Evolutionary conservation across 495 filamentous ascomycete species (phyloP).

Genomic region (Lasiosphaeria ovina): DNA sequence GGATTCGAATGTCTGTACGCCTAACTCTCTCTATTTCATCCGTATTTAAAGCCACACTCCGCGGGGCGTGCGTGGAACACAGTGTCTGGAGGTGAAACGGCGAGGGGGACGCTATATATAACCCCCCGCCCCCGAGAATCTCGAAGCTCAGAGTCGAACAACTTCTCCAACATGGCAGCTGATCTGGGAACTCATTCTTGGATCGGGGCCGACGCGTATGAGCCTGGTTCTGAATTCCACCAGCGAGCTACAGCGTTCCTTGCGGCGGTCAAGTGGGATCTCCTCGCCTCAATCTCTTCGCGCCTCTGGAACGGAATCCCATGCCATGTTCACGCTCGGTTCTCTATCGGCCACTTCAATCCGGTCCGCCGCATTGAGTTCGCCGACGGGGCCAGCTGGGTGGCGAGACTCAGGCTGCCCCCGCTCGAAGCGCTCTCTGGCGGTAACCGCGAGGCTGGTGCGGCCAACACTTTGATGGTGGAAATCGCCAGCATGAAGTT

Average conservation of each 20-base stretch:
- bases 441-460: neutral
- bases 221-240: neutral
- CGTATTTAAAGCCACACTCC: too few relatives aligned
- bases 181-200: too few relatives aligned
- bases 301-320: neutral
- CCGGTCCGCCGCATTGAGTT: conserved; percentile 3
- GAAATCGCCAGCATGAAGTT: neutral
- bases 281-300: conserved; percentile 2
- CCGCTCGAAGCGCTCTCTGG: neutral
- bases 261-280: neutral
- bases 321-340: neutral
- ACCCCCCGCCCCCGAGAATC: too few relatives aligned
- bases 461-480: neutral
- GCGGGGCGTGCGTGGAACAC: too few relatives aligned
- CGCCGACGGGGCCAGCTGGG: neutral
- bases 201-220: conserved; percentile 1
- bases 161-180: too few relatives aligned
- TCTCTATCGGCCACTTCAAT: conserved; percentile 7
- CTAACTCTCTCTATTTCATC: too few relatives aligned
- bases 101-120: too few relatives aligned
- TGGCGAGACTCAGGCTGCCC: neutral
- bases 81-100: too few relatives aligned
- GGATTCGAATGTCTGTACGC: too few relatives aligned
- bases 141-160: too few relatives aligned
- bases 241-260: conserved; percentile 2